Conservation (phyloP, 805 yeast species). For the Clavispora santaluciae region DNA sequence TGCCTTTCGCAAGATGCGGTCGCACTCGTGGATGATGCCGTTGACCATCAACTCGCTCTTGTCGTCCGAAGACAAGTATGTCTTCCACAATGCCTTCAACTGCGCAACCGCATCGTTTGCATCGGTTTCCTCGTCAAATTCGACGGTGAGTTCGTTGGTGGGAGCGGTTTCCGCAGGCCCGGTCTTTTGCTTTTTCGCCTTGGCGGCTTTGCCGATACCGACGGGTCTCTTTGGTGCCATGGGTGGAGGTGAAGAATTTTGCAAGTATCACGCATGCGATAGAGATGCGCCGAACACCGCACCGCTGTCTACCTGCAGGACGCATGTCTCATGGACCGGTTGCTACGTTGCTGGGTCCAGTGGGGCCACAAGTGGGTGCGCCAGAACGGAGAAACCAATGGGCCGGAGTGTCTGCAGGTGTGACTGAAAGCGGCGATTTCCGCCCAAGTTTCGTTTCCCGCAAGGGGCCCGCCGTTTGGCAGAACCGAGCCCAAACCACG, state of each 20-base stretch:
- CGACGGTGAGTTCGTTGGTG: slow-evolving; percentile 44
- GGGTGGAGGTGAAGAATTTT: slow-evolving; percentile 5
- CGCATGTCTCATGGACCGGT: neutral
- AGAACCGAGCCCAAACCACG: too few relatives aligned
- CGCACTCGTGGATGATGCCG: slow-evolving; percentile 92
- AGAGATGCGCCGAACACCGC: too few relatives aligned
- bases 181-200: slow-evolving; percentile 22
- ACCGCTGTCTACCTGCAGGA: neutral
- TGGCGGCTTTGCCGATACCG: slow-evolving; percentile 33
- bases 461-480: too few relatives aligned
- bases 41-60: slow-evolving; percentile 64
- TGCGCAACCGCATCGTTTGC: slow-evolving; percentile 79
- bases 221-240: slow-evolving; percentile 29
- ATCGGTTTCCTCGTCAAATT: slow-evolving; percentile 63
- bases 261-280: too few relatives aligned
- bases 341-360: too few relatives aligned
- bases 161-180: slow-evolving; percentile 2
- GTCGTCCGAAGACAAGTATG: slow-evolving; percentile 51
- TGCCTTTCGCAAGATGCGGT: slow-evolving; percentile 57
- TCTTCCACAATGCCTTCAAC: slow-evolving; percentile 65
- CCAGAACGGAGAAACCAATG: too few relatives aligned
- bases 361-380: too few relatives aligned
- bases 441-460: too few relatives aligned
- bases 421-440: too few relatives aligned
- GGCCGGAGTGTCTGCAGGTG: too few relatives aligned